Evolutionary conservation across 176 grass and related monocot genomes (phyloP).

Genomic region (Pharus latifolius): DNA sequence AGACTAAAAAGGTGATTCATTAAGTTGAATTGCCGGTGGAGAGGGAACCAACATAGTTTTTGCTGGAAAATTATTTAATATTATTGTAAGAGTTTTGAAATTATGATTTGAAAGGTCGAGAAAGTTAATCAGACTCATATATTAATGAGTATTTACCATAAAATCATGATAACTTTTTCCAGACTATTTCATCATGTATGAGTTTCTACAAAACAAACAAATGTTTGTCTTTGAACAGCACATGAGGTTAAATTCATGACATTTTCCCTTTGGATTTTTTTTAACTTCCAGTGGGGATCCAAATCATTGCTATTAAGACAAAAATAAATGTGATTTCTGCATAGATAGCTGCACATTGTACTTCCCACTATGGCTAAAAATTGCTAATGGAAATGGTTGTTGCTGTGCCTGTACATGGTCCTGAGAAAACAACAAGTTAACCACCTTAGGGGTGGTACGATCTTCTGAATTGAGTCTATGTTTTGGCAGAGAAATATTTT

Average conservation of each 20-base stretch:
- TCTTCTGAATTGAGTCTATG: not conserved
- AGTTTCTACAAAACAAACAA: no score
- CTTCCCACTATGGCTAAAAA: not conserved
- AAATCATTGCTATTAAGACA: conserved; percentile 5
- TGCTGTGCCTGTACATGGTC: conserved; percentile 8
- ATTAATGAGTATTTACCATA: no score
- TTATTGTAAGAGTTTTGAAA: no score
- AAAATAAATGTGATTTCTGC: not conserved
- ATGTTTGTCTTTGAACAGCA: no score
- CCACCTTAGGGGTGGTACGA: not conserved
- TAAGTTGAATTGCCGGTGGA: no score
- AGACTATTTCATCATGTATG: no score
- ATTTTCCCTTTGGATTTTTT: not conserved
- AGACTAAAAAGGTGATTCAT: no score
- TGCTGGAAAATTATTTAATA: no score
- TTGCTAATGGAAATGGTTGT: not conserved
- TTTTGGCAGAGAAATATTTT: not conserved
- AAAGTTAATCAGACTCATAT: no score
- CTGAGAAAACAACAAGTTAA: conserved; percentile 31
- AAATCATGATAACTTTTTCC: no score
- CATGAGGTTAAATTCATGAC: not conserved
- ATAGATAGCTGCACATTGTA: not conserved
- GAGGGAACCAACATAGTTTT: no score
- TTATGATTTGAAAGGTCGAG: no score
- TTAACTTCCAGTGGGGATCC: not conserved